Base-by-base conservation (phyloP, 106 monocot genomes). In the Allium sativum region DNA sequence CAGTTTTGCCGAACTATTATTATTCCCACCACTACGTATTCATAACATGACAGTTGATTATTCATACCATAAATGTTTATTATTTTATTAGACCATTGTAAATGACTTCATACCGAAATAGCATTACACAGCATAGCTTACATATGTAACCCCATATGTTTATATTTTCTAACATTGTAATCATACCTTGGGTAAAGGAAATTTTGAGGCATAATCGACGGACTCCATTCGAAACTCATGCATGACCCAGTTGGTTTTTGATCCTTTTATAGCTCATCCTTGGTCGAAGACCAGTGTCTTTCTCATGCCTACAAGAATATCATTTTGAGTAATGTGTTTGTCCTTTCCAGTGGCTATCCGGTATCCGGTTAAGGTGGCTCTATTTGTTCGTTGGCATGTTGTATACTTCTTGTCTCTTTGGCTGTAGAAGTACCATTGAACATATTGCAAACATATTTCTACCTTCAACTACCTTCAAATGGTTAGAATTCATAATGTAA, bases 341-440 rank as follows among this genome's bases (percentile, higher is more conserved):
- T 84, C 83, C 20, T 79, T 84, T 2, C 83, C 79, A 0, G 83
- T 84, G 1, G 83, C 83, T 66, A 79, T 84, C 83, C 83, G 79
- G 62, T 84, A 84, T n/a, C 79, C 83, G 3, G 83, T 70, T 15
- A 52, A 40, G 4, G 83, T 84, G 45, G 83, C 79, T 40, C 83
- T 44, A 48, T 84, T 84, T 7, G 79, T 84, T 10, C 83, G 65
- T 40, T 79, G 79, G 4, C 83, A 79, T 0, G 79, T 84, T 3
- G 79, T 72, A 17, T 84, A 84, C 56, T 84, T 84, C 7, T 72
- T 61, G 48, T 84, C 83, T 3, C 72, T 64, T 10, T 76, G 72
- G 66, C 73, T 84, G 65, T 58, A 79, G 56, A 84, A 79, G 66
- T 79, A 84, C 79, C 76, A 84, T 48, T 84, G n/a, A n/a, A n/a